Base-by-base conservation (phyloP, 139 green algal genomes). In the Astrephomene gubernaculifera region DNA sequence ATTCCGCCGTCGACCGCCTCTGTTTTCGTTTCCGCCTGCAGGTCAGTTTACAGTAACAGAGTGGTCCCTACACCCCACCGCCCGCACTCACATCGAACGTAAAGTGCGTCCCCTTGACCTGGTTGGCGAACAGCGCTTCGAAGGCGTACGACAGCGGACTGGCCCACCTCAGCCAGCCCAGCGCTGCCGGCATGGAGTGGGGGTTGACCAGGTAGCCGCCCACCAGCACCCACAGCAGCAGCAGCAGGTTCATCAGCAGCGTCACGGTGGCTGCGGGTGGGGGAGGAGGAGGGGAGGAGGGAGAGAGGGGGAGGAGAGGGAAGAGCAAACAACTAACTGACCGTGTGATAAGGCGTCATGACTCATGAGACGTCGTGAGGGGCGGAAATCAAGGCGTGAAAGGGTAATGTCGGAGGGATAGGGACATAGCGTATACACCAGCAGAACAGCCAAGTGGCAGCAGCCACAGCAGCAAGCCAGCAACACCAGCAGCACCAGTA, bases 221-320 rank as follows among this genome's bases (percentile, higher is more conserved):
- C 52, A 97, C 92, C 45, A 98, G 89, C 53, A 96, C 88, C 27
- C 86, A 90, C 29, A 98, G 43, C 63, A 98, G 90, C 76, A 97
- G 89, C 60, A 96, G 82, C 69, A 97, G 86, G 79, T 96, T 97
- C 92, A 96, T 97, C 21, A 94, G 69, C n/a, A 98, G 88, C 5
- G 73, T 85, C 9, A 93, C 92, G 19, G 90, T 87, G 61, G 94
- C 94, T 52, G 93, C 81, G 68, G 21, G 31, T 4, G 41, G 27
- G 57, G 60, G 17, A 5, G 22, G 74, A 39, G 35, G 41, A 41
- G 10, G 57, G 33, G 41, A 41, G 10, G 57, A 43, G 24, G 31
- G 24, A 8, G n/a, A 49, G 41, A 33, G 27, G 45, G 72, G n/a
- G 4, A 39, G 44, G 9, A 87, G 36, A 36, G 45, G 72, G 9